These are phyloP conservation scores for Globisporangium yorkense DNA, from an alignment of 352 stramenopile species.

Conservation along the genomic window DNA sequence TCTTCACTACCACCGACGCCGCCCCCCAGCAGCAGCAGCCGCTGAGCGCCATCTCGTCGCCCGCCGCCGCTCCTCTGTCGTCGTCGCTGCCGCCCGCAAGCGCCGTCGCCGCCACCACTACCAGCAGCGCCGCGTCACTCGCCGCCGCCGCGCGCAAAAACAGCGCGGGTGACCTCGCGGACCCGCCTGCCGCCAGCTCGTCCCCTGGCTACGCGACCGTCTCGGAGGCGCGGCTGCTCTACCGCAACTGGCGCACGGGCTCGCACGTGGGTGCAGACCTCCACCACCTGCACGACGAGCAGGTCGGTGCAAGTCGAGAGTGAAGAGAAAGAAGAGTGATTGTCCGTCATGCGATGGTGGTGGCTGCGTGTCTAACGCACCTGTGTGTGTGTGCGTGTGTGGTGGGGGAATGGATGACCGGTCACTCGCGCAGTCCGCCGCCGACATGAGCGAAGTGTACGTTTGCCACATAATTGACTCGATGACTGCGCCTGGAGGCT, in stretches of 20 bases:
- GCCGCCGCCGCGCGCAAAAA: slow-evolving; percentile 29
- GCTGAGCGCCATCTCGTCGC: slow-evolving; percentile 28
- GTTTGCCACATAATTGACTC: slow-evolving; percentile 6
- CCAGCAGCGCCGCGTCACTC: background rate
- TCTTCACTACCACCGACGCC: slow-evolving; percentile 18
- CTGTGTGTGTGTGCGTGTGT: background rate
- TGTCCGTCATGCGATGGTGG: no score
- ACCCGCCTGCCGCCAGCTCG: slow-evolving; percentile 32
- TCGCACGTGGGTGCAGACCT: slow-evolving; percentile 39
- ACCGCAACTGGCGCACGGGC: slow-evolving; percentile 73
- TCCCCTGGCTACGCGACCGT: slow-evolving; percentile 26
- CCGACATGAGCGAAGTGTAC: slow-evolving; percentile 57
- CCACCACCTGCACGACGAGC: slow-evolving; percentile 2
- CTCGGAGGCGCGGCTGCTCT: slow-evolving; percentile 66
- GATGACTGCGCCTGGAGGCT: background rate
- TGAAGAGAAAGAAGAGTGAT: no score
- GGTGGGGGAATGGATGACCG: background rate
- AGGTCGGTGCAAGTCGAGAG: background rate
- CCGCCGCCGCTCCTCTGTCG: background rate
- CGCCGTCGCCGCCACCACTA: background rate
- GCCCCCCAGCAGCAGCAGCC: slow-evolving; percentile 8
- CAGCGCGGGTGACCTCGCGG: slow-evolving; percentile 61
- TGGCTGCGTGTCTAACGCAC: background rate
- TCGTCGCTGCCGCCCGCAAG: slow-evolving; percentile 3
- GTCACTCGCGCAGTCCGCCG: background rate